Evolutionary conservation across 768 basidiomycete genomes (phyloP).

Genomic region (Lactarius indigo): DNA sequence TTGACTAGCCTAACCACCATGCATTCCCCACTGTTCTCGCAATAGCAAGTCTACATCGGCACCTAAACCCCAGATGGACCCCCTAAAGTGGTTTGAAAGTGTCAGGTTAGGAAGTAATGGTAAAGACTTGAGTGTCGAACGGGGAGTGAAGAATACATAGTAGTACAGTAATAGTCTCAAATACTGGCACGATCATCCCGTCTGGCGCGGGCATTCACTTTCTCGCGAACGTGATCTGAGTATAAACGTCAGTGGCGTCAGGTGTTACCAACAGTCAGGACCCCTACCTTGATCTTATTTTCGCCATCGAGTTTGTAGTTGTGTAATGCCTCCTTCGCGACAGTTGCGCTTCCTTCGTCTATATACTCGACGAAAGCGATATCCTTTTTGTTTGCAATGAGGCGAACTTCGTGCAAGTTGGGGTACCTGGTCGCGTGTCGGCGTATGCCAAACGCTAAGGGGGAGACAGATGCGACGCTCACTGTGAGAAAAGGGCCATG

Average conservation of each 20-base stretch:
- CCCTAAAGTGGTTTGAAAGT: background rate
- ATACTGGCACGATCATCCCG: slow-evolving; percentile 2
- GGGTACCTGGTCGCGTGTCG: slow-evolving; percentile 65
- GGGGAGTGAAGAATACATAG: slow-evolving; percentile 11
- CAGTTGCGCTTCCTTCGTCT: slow-evolving; percentile 88
- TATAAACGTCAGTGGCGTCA: slow-evolving; percentile 4
- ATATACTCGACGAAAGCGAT: slow-evolving; percentile 98
- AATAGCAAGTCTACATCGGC: background rate
- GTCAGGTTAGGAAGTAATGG: slow-evolving; percentile 1
- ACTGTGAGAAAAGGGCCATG: slow-evolving; percentile 89
- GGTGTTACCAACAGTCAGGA: background rate
- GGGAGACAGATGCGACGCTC: slow-evolving; percentile 31
- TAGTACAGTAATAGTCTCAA: slow-evolving; percentile 14
- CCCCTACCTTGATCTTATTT: slow-evolving; percentile 90
- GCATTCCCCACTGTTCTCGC: background rate
- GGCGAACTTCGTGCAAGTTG: slow-evolving; percentile 95
- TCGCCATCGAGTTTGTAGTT: slow-evolving; percentile 97
- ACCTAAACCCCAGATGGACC: background rate
- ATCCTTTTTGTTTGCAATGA: slow-evolving; percentile 94
- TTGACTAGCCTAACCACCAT: background rate
- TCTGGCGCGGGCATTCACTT: slow-evolving; percentile 19
- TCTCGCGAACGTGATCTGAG: slow-evolving; percentile 27
- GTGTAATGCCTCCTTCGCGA: slow-evolving; percentile 94
- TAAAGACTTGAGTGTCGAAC: slow-evolving; percentile 1
- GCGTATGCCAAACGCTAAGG: background rate